Conservation (phyloP, 768 basidiomycete species). For the Pleurotus djamor region DNA sequence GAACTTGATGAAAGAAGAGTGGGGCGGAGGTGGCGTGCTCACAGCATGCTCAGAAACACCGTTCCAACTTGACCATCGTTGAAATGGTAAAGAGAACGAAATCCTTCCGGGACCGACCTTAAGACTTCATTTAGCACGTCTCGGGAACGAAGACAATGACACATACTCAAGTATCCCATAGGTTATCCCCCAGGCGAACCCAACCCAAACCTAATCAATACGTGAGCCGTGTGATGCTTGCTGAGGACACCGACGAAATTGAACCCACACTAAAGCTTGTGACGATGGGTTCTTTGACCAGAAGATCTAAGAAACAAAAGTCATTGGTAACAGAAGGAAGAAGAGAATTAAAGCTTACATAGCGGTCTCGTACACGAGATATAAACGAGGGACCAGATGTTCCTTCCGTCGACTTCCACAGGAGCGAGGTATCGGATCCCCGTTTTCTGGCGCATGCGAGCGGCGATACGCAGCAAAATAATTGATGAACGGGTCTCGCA, state of each 20-base stretch:
- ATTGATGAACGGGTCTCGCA: constrained; percentile 74
- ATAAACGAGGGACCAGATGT: constrained; percentile 57
- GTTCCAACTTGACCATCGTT: constrained; percentile 57
- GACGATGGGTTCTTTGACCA: constrained; percentile 74
- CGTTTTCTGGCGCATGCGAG: constrained; percentile 58
- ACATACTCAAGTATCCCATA: constrained; percentile 64
- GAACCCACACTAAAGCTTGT: constrained; percentile 64
- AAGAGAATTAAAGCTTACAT: constrained; percentile 39
- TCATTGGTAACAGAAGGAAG: neutral
- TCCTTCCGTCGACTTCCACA: constrained; percentile 60
- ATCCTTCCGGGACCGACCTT: constrained; percentile 57
- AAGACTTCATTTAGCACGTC: neutral
- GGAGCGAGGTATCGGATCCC: constrained; percentile 66
- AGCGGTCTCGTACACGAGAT: constrained; percentile 72
- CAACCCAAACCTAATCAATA: constrained; percentile 54
- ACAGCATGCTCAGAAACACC: constrained; percentile 58
- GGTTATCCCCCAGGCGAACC: constrained; percentile 74
- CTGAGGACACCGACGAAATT: constrained; percentile 21
- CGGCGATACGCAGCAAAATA: constrained; percentile 64
- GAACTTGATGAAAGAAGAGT: neutral
- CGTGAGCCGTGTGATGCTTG: constrained; percentile 9
- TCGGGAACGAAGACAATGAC: neutral
- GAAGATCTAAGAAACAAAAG: constrained; percentile 39
- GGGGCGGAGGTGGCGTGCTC: constrained; percentile 12
- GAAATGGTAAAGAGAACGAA: constrained; percentile 57